These are phyloP conservation scores for Xylariomycetidae sp. DNA, from an alignment of 2,329 filamentous ascomycete species.

Conservation along the genomic window DNA sequence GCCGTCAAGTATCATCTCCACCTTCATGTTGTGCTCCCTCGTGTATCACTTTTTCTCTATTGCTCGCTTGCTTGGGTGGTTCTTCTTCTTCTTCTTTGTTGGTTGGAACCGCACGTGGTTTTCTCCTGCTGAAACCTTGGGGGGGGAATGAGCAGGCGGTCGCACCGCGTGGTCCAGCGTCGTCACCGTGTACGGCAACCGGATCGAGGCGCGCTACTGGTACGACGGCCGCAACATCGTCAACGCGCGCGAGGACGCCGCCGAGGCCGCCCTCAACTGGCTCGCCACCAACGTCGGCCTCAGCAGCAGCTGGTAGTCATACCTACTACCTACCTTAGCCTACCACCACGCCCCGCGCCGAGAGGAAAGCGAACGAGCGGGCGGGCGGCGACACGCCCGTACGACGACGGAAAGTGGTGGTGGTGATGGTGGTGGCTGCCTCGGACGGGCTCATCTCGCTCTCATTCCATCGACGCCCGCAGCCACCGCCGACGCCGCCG, in stretches of 20 bases:
- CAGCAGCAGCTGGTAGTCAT: constrained; percentile 14
- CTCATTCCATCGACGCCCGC: too few relatives aligned
- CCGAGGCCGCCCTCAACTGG: constrained; percentile 67
- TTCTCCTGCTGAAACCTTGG: too few relatives aligned
- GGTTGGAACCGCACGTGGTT: too few relatives aligned
- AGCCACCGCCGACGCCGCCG: too few relatives aligned
- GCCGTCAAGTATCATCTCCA: neutral
- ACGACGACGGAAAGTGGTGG: too few relatives aligned
- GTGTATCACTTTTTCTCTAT: too few relatives aligned
- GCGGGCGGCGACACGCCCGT: neutral
- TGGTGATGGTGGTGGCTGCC: too few relatives aligned
- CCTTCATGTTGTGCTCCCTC: too few relatives aligned
- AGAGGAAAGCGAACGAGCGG: constrained; percentile 5
- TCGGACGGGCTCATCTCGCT: too few relatives aligned
- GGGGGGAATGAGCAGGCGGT: constrained; percentile 64
- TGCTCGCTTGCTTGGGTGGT: too few relatives aligned
- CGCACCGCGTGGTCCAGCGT: constrained; percentile 86
- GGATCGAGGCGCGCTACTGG: constrained; percentile 74
- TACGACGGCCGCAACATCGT: constrained; percentile 84
- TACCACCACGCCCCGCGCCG: too few relatives aligned
- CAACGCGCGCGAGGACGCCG: constrained; percentile 88
- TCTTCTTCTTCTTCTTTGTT: too few relatives aligned
- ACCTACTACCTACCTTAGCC: constrained; percentile 1
- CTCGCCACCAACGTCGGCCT: constrained; percentile 36
- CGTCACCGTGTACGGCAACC: constrained; percentile 63